A percentile compares a stretch with the other conserved stretches of the same genome.
Evolutionary conservation across 2,329 filamentous ascomycete genomes (phyloP).

Genomic region (Cladosporium austrohemisphaericum): DNA sequence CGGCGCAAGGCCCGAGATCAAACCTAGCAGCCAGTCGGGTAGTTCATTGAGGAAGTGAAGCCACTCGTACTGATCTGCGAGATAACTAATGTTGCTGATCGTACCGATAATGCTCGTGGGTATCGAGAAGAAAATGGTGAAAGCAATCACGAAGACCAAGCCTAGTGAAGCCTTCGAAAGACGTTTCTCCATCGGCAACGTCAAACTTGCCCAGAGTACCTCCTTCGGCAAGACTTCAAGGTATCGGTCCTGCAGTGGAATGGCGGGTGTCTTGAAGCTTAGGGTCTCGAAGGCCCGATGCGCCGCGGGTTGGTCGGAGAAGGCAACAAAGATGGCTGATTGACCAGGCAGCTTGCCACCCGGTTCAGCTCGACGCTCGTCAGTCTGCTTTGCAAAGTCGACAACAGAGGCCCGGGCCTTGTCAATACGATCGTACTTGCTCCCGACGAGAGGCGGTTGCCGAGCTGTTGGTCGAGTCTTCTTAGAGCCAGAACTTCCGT

Average conservation of each 20-base stretch:
- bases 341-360: constrained; percentile 58
- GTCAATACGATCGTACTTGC: constrained; percentile 89
- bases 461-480: constrained; percentile 60
- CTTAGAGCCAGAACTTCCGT: constrained; percentile 30
- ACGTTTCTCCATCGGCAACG: constrained; percentile 31
- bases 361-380: constrained; percentile 54
- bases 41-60: constrained; percentile 31
- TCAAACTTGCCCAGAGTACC: constrained; percentile 46
- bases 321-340: constrained; percentile 82
- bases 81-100: constrained; percentile 32
- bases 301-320: constrained; percentile 74
- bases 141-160: constrained; percentile 31
- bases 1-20: constrained; percentile 32
- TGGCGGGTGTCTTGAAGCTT: constrained; percentile 27
- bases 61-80: constrained; percentile 28
- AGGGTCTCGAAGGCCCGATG: constrained; percentile 71
- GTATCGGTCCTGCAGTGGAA: constrained; percentile 39
- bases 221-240: constrained; percentile 45
- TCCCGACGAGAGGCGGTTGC: constrained; percentile 65
- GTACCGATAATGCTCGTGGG: constrained; percentile 33
- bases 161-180: constrained; percentile 30
- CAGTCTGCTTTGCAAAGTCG: constrained; percentile 67
- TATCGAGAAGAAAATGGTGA: constrained; percentile 37
- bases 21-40: constrained; percentile 27
- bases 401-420: constrained; percentile 74